These are phyloP conservation scores for Furcasterigmium furcatum DNA, from an alignment of 2,329 filamentous ascomycete species.

Conservation along the genomic window DNA sequence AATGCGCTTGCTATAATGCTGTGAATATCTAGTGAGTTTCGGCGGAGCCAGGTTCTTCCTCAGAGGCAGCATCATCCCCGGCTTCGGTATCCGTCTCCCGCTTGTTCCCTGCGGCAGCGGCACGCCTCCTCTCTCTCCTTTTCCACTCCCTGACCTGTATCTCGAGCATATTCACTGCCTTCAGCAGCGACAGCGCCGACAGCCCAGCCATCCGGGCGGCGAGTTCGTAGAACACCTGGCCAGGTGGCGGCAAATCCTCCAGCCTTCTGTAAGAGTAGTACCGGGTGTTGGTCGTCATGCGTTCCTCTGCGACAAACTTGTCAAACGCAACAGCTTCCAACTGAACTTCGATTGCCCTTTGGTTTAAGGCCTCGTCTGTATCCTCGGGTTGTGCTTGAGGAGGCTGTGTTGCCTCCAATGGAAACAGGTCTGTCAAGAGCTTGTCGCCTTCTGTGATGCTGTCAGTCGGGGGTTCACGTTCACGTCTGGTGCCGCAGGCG, in stretches of 20 bases:
- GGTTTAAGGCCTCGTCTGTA: constrained; percentile 20
- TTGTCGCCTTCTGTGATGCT: constrained; percentile 2
- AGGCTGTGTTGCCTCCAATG: constrained; percentile 17
- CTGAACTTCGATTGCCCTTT: constrained; percentile 5
- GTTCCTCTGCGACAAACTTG: neutral
- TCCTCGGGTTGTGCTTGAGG: constrained; percentile 13
- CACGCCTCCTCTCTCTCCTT: constrained; percentile 4
- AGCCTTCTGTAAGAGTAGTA: constrained; percentile 16
- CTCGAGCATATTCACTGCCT: constrained; percentile 35
- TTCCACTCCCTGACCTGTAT: constrained; percentile 30
- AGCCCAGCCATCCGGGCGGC: constrained; percentile 28
- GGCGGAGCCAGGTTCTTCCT: too few relatives aligned
- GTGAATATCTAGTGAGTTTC: too few relatives aligned
- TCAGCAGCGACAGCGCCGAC: constrained; percentile 26
- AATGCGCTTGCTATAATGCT: too few relatives aligned
- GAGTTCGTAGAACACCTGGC: constrained; percentile 25
- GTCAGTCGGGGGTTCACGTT: neutral
- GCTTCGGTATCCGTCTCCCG: too few relatives aligned
- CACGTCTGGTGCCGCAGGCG: too few relatives aligned
- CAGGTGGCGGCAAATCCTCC: constrained; percentile 25
- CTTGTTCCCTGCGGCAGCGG: too few relatives aligned
- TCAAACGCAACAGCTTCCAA: neutral
- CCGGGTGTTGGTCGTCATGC: constrained; percentile 10
- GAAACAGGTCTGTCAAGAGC: constrained; percentile 27
- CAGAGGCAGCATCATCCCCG: too few relatives aligned